These are phyloP conservation scores for Plenodomus biglobosus DNA, from an alignment of 2,329 filamentous ascomycete genomes.

Conservation along the genomic window DNA sequence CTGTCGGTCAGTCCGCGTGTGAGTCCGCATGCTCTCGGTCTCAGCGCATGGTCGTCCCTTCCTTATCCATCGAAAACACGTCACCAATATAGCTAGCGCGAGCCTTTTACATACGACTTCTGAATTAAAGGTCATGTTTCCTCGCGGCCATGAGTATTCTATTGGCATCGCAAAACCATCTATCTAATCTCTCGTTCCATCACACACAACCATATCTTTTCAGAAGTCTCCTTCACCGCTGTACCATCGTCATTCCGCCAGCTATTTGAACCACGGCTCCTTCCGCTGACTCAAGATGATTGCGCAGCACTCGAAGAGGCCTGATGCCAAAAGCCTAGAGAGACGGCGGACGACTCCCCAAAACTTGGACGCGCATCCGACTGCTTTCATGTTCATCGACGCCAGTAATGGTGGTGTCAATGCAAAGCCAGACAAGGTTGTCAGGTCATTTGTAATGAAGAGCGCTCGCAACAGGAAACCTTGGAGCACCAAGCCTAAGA, in stretches of 20 bases:
- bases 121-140: constrained; percentile 20
- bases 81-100: constrained; percentile 12
- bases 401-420: constrained; percentile 32
- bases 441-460: constrained; percentile 44
- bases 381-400: constrained; percentile 42
- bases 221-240: neutral
- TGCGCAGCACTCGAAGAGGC: constrained; percentile 8
- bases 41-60: constrained; percentile 18
- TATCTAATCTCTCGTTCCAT: neutral
- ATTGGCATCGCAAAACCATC: neutral
- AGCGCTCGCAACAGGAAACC: constrained; percentile 33
- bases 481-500: constrained; percentile 38
- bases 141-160: constrained; percentile 11
- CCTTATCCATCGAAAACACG: constrained; percentile 15
- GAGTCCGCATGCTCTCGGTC: constrained; percentile 5
- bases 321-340: constrained; percentile 7
- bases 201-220: neutral
- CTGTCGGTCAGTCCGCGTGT: neutral
- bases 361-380: constrained; percentile 17
- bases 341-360: neutral
- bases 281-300: constrained; percentile 14
- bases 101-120: constrained; percentile 2
- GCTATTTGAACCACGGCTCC: constrained; percentile 1
- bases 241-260: constrained; percentile 1
- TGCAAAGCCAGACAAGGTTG: constrained; percentile 35